These are phyloP conservation scores for Penicillium glabrum DNA, from an alignment of 2,329 filamentous ascomycete species.

Conservation along the genomic window DNA sequence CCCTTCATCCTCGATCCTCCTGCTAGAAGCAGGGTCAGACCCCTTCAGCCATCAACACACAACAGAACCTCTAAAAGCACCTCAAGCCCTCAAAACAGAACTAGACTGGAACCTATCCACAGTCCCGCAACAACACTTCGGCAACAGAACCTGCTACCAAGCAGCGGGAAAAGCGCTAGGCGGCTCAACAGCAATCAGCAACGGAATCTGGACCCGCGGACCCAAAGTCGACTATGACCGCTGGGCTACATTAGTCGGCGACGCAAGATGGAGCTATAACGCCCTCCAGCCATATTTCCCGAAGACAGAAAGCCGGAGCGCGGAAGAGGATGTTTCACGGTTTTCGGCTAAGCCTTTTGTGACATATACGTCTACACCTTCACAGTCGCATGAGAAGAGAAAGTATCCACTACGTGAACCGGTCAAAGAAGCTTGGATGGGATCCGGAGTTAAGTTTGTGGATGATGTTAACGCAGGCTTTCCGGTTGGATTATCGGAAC, in stretches of 20 bases:
- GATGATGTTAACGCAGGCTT: background rate
- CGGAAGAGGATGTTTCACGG: background rate
- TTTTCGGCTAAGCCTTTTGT: background rate
- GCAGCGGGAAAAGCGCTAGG: background rate
- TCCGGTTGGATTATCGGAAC: background rate
- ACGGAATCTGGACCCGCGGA: background rate
- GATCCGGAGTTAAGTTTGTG: background rate
- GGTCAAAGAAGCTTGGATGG: background rate
- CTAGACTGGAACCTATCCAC: background rate
- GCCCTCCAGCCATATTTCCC: background rate
- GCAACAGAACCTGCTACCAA: background rate
- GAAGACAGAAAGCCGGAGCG: background rate
- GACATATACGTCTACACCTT: background rate
- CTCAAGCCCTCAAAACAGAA: background rate
- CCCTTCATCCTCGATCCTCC: constrained; percentile 20
- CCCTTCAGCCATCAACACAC: constrained; percentile 3
- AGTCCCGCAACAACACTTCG: background rate
- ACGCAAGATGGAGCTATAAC: constrained; percentile 1
- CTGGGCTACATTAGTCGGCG: background rate
- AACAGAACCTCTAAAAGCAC: too few relatives aligned
- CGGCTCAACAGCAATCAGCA: background rate
- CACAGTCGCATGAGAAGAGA: background rate
- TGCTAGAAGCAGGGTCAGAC: constrained; percentile 36
- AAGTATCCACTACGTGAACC: background rate
- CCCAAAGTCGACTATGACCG: background rate